Conservation (phyloP, 805 yeast species). For the Brettanomyces custersianus region DNA sequence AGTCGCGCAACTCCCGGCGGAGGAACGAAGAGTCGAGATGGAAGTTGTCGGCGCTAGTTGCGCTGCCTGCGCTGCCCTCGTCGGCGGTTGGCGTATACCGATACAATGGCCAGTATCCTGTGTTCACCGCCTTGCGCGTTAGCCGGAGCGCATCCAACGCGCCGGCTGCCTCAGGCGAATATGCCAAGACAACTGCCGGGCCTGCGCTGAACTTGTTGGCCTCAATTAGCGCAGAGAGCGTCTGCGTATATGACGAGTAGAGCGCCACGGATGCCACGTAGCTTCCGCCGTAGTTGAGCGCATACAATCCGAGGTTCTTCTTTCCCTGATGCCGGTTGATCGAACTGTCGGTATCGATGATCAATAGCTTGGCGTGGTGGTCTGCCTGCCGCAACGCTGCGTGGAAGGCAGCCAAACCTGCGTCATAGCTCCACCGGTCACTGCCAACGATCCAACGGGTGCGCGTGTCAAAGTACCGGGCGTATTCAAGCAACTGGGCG, state of each 20-base stretch:
- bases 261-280: constrained; percentile 94
- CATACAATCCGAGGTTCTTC: constrained; percentile 89
- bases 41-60: constrained; percentile 52
- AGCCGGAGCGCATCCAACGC: constrained; percentile 73
- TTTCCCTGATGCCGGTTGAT: constrained; percentile 48
- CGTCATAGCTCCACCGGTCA: constrained; percentile 91
- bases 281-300: constrained; percentile 83
- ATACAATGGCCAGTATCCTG: constrained; percentile 96
- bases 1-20: constrained; percentile 64
- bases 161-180: constrained; percentile 66
- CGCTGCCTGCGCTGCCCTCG: constrained; percentile 26
- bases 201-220: constrained; percentile 77
- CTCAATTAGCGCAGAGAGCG: constrained; percentile 78
- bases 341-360: constrained; percentile 80
- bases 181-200: constrained; percentile 86
- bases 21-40: constrained; percentile 78
- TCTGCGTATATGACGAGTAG: constrained; percentile 88
- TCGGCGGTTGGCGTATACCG: constrained; percentile 64
- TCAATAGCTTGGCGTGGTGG: constrained; percentile 71
- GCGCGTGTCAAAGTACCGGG: constrained; percentile 36
- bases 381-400: constrained; percentile 61
- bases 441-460: constrained; percentile 86
- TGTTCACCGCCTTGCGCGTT: constrained; percentile 82
- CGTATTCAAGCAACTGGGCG: constrained; percentile 34
- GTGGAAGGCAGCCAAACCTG: constrained; percentile 88